Evolutionary conservation across 2,329 filamentous ascomycete species (phyloP), one percentile per base, ranked within the genome.

Genomic region (Cordyceps cicadae): DNA sequence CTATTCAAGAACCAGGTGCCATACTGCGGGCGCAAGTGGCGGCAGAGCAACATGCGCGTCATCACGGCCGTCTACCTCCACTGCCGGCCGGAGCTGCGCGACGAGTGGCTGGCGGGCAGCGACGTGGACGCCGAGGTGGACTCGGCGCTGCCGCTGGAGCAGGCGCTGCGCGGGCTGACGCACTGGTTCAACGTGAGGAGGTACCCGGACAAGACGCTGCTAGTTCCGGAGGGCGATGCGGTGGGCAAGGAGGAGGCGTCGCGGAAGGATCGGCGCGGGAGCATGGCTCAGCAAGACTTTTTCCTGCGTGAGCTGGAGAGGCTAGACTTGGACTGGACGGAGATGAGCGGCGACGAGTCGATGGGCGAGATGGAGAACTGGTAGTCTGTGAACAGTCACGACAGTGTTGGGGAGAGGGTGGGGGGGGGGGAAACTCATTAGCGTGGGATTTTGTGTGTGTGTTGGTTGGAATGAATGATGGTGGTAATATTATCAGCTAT

Each of bases 1-100:
- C 82, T 99, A 0, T 97, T 97, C 86, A 99, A 99, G 75, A 94
- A 92, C 63, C 94, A 99, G 74, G 94, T 99, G 5, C 94, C 94
- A 1, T 99, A 96, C 78, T 97, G 93, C 73, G 93, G 94, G 24
- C 87, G 94, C 49, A 99, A 99, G 77, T 99, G 94, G 94, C 87
- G 94, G 15, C 94, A 97, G 76, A 87, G 87, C 67, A 97, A 99
- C 74, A 99, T 99, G 94, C 89, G 93, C 60, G 92, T 97, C 69
- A 99, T 99, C 70, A 99, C 94, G 0, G 92, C 92, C 3, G 90
- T 99, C 1, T 99, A 97, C 73, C 80, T 99, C 54, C 90, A 96
- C 75, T 96, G 93, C 70, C 83, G 92, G 8, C 93, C 93, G 0
- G 93, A 97, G 72, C 80, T 99, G 51, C 83, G 93, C 34, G 94